These are phyloP conservation scores for Clonostachys solani DNA, from an alignment of 2,329 filamentous ascomycete genomes.

Conservation along the genomic window DNA sequence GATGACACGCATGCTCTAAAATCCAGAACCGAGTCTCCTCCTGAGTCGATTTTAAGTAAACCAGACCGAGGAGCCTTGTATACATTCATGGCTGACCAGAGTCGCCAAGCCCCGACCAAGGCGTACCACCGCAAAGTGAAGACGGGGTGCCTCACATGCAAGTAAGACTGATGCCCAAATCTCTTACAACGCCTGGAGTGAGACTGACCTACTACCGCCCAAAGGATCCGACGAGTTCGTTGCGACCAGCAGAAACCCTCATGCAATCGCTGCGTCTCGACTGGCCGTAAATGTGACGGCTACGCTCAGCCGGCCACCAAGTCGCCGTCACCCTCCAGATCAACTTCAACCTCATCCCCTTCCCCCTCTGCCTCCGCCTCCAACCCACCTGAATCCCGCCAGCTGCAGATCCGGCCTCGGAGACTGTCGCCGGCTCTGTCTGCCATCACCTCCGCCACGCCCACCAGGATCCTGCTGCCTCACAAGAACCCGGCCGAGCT, in stretches of 20 bases:
- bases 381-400: constrained; percentile 10
- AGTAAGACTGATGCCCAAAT: neutral
- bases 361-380: constrained; percentile 2
- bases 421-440: neutral
- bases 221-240: constrained; percentile 20
- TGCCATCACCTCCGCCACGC: neutral
- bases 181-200: neutral
- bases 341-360: neutral
- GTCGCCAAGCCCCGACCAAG: too few relatives aligned
- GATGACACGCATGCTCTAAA: too few relatives aligned
- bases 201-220: neutral
- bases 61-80: too few relatives aligned
- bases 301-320: constrained; percentile 15
- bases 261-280: constrained; percentile 16
- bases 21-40: too few relatives aligned
- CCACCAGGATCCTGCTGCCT: neutral
- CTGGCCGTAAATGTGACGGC: constrained; percentile 15
- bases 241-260: constrained; percentile 21
- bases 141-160: neutral
- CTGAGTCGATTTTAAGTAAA: too few relatives aligned
- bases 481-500: constrained; percentile 2
- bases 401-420: neutral
- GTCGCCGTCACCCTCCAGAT: neutral
- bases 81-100: too few relatives aligned
- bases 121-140: neutral